phyloP scores from a whole-genome alignment of 768 basidiomycete species.

The Trametes cubensis region DNA sequence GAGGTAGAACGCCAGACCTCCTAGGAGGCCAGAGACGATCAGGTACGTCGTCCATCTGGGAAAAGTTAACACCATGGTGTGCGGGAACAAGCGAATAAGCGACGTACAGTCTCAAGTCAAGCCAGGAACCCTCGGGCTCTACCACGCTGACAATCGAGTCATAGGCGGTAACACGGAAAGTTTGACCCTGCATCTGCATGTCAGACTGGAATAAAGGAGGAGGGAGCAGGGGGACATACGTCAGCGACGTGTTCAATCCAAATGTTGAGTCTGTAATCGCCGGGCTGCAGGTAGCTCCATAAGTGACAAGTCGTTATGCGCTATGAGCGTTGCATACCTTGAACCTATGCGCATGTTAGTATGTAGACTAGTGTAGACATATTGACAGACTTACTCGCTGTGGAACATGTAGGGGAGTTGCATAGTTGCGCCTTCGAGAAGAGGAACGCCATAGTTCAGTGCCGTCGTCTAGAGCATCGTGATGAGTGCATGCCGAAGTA shows the following conservation, averaged over 20 bases:
- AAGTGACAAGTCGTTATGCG: background rate
- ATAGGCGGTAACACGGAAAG: conserved; percentile 66
- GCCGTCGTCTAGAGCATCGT: conserved; percentile 54
- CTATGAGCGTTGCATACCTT: conserved; percentile 21
- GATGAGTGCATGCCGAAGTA: background rate
- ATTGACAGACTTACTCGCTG: conserved; percentile 67
- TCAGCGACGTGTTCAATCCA: conserved; percentile 75
- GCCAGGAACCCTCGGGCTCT: conserved; percentile 75
- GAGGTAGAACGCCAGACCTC: conserved; percentile 63
- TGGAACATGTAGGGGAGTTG: conserved; percentile 73
- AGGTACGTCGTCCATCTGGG: conserved; percentile 67
- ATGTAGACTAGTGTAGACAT: conserved; percentile 2
- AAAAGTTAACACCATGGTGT: conserved; percentile 26
- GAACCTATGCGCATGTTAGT: conserved; percentile 10
- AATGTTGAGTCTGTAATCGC: conserved; percentile 70
- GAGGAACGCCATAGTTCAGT: conserved; percentile 51
- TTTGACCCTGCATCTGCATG: conserved; percentile 47
- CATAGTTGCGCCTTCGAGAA: conserved; percentile 60
- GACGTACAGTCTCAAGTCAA: conserved; percentile 80
- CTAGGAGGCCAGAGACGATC: conserved; percentile 64
- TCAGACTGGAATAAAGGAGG: background rate
- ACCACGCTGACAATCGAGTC: conserved; percentile 79
- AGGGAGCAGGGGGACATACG: conserved; percentile 41
- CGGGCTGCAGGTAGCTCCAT: conserved; percentile 51
- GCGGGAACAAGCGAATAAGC: conserved; percentile 2